A percentile compares a stretch with the other conserved stretches of the same genome.
These are phyloP conservation scores for Fusarium armeniacum DNA, from an alignment of 2,329 filamentous ascomycete genomes.

Conservation along the genomic window DNA sequence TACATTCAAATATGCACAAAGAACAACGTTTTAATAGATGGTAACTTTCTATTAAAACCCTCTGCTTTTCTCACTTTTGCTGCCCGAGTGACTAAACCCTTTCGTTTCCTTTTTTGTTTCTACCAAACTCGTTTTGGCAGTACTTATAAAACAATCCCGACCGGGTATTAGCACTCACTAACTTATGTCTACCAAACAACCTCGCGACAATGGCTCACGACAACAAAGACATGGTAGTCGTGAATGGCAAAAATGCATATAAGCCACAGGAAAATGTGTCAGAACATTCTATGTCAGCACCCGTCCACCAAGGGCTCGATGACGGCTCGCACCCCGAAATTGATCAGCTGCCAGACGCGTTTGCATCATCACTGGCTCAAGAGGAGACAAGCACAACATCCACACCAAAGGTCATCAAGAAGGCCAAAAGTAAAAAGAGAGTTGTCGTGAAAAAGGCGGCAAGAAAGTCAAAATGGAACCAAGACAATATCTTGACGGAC, in stretches of 20 bases:
- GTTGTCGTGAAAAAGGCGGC: constrained; percentile 42
- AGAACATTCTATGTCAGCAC: constrained; percentile 35
- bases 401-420: background rate
- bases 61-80: background rate
- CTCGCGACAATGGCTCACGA: constrained; percentile 20
- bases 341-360: constrained; percentile 18
- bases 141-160: background rate
- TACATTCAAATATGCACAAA: background rate
- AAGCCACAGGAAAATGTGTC: background rate
- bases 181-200: background rate
- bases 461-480: constrained; percentile 56
- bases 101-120: background rate
- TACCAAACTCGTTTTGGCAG: too few species aligned
- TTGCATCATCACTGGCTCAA: constrained; percentile 27
- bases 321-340: constrained; percentile 8
- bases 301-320: constrained; percentile 13
- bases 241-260: background rate
- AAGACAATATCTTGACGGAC: constrained; percentile 55
- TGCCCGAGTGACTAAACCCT: too few species aligned
- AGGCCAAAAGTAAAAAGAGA: constrained; percentile 46
- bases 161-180: too few species aligned
- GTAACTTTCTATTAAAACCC: background rate
- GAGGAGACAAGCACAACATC: constrained; percentile 13
- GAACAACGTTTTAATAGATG: background rate
- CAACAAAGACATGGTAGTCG: constrained; percentile 6